Evolutionary conservation across 2,329 filamentous ascomycete species (phyloP), one percentile per base, ranked within the genome.

Genomic region (Grosmannia huntii): DNA sequence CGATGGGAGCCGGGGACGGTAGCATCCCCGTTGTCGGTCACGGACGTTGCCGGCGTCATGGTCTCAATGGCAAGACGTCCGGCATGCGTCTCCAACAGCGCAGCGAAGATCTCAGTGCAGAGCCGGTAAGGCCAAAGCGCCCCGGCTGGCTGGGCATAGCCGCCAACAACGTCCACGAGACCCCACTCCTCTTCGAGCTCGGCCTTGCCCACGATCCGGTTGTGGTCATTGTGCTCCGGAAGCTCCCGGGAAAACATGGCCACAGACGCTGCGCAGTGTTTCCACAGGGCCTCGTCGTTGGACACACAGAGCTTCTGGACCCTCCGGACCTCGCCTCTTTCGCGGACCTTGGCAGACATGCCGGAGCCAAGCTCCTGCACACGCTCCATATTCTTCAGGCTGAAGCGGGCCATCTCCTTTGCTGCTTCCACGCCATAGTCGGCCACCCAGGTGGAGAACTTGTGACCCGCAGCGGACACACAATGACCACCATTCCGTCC

Each of bases 41-140:
- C 41, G 0, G 63, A 44, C n/a, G 66, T 67, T 5, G 67, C 66
- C 9, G 65, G 61, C 11, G 71, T 72, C 56, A 66, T 61, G 10
- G 66, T 66, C 27, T 60, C 57, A 28, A 60, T 51, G 28, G 46
- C 28, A 9, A 60, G 23, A n/a, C 56, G 66, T 0, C 60, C 57
- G 1, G 60, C 58, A 54, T 67, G 65, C 3, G 61, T 60, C 6
- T 57, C 36, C 12, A 70, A 62, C 4, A 76, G 66, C 5, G 64
- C 60, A 9, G 66, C 61, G 60, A 70, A 71, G 19, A 71, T 59
- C 2, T 65, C 67, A 5, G 68, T 69, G 4, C 74, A 66, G 19
- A 76, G 66, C 11, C 69, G 59, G 58, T 72, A 75, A 0, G 73
- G 71, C 68, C 68, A 74, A 1, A 74, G 63, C 5, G 71, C 69